Conservation (phyloP, 2,329 filamentous ascomycete species). For the Dactylella cylindrospora region DNA sequence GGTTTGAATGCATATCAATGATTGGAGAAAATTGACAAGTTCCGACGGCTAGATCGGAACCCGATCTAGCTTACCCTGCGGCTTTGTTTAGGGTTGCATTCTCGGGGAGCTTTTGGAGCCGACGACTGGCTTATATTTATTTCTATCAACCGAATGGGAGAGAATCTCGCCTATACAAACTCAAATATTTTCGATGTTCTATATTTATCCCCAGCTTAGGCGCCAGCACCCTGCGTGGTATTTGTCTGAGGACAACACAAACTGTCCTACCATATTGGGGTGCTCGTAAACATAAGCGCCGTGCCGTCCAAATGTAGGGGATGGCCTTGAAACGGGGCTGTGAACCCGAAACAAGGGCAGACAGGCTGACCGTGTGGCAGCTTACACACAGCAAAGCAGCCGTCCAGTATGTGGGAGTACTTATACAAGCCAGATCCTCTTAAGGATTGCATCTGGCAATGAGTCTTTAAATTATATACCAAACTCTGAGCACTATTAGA, state of each 20-base stretch:
- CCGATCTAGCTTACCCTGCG: not conserved
- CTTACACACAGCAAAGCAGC: not conserved
- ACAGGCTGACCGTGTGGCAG: not conserved
- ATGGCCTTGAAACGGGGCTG: not conserved
- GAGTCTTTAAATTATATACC: not conserved
- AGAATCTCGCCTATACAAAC: not conserved
- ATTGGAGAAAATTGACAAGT: not conserved
- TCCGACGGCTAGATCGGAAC: not conserved
- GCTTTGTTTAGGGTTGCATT: slow-evolving; percentile 9
- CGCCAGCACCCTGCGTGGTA: slow-evolving; percentile 11
- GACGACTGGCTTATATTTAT: slow-evolving; percentile 1
- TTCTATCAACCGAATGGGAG: not conserved
- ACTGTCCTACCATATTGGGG: not conserved
- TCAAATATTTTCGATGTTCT: slow-evolving; percentile 3
- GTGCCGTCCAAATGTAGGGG: slow-evolving; percentile 8
- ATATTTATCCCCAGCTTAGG: slow-evolving; percentile 33
- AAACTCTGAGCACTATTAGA: not conserved
- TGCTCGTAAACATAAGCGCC: slow-evolving; percentile 4
- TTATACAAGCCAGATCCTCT: slow-evolving; percentile 10
- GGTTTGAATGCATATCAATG: no score
- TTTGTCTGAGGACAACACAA: slow-evolving; percentile 3
- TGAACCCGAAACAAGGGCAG: slow-evolving; percentile 14
- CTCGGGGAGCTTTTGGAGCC: slow-evolving; percentile 9
- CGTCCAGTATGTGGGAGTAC: not conserved
- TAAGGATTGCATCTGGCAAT: not conserved